Base-by-base conservation (phyloP, 495 filamentous ascomycete species). In the Gamarada debralockiae region DNA sequence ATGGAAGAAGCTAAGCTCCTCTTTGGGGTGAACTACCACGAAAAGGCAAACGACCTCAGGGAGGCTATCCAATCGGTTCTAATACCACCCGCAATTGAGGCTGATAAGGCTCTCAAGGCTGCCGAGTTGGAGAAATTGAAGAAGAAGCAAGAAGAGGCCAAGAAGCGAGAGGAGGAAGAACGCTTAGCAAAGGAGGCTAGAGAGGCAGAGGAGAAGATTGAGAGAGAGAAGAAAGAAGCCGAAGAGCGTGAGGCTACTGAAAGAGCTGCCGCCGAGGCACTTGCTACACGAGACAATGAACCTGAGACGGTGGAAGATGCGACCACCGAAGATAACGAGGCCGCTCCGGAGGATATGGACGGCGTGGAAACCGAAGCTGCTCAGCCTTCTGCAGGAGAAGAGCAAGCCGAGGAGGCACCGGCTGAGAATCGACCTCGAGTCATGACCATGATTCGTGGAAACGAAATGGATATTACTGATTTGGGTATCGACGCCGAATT, bases 401-500 rank as follows among this genome's bases (percentile, higher is more conserved):
- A 55, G 15, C 24, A 33, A 33, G 39, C 44, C 23, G 51, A 59
- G 8, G 52, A 55, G n/a, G 46, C 47, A 8, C 43, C 57, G 12
- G 50, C 58, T 13, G 56, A 50, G 8, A 64, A 69, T 54, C 74
- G 71, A 21, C 64, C 74, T 34, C 87, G 88, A 13, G 76, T 92
- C 42, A 79, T 78, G 43, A 92, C 87, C 6, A 92, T 80, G 0
- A 89, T 99, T 48, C 81, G 90, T 57, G 91, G 90, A 23, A 83
- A 84, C 41, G 80, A 89, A 48, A 73, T 95, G 41, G 92, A 99
- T 64, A 92, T 99, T 49, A 97, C 93, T 3, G 86, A 83, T 22
- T 78, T 99, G 58, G 91, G 91, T 52, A 97, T 99, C 52, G 93
- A 99, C 61, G 80, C 87, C 13, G 90, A 90, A 36, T 99, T 95